Base-by-base conservation (phyloP, 192 early-diverging fungal genomes). In the Podila minutissima region DNA sequence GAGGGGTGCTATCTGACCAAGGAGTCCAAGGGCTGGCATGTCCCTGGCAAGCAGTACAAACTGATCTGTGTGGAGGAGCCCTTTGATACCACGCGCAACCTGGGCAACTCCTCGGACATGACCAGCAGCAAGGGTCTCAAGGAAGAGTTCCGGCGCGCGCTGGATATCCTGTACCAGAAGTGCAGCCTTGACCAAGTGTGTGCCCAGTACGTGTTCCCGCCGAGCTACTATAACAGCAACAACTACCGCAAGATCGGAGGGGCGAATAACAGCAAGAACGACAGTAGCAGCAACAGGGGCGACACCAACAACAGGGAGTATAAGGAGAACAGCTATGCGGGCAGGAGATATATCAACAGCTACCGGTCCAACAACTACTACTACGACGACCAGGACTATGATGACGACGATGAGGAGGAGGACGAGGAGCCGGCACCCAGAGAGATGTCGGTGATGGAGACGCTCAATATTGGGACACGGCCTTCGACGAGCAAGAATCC, bases 61-160 rank as follows among this genome's bases (percentile, higher is more conserved):
- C 78, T 93, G 64, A 84, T 99, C 26, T 96, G 97, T 79, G 91
- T 98, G 19, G 97, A 99, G 71, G 97, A 98, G 82, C 97, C 97
- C 8, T 96, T 99, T 74, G 91, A 95, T 72, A 91, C 92, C 0
- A 87, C 88, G 67, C 88, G 96, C 50, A 99, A 99, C 60, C 87
- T 99, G 3, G 97, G 94, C 4, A 97, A 99, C 67, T 94, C 93
- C 24, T 95, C 95, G 5, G 96, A 97, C 83, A 87, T 85, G 29
- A 83, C 86, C 1, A 91, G 92, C 8, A 92, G 97, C 7, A 88
- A 89, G 32, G 96, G 96, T 17, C 72, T 98, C 55, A 83, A 92
- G 32, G 72, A 83, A n/a, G 97, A 98, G 83, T 94, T 96, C 70
- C 86, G 87, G 63, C 88, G 97, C 8, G 94, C 91, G 4, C 85